A percentile compares a stretch with the other conserved stretches of the same genome.
phyloP scores from a whole-genome alignment of 2,329 filamentous ascomycete genomes.

The Exophiala lecanii-corni region DNA sequence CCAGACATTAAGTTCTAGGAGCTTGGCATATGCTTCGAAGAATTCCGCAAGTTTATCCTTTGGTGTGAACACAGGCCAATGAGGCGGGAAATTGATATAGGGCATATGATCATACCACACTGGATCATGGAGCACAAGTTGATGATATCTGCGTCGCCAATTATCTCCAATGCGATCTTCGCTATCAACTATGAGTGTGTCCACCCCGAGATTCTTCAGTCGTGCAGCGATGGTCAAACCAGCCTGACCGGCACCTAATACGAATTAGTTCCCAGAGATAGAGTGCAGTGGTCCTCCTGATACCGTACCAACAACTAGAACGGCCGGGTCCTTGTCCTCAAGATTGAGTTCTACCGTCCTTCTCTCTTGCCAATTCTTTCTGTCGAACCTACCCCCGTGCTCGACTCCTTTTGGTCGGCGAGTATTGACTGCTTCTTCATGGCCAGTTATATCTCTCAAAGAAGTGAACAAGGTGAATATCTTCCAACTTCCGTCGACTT shows the following conservation, averaged over 20 bases:
- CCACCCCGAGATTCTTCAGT: slow-evolving; percentile 55
- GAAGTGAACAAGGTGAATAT: slow-evolving; percentile 61
- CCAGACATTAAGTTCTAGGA: slow-evolving; percentile 68
- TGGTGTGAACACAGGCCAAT: slow-evolving; percentile 66
- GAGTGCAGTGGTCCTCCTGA: neutral
- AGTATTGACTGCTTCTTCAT: slow-evolving; percentile 47
- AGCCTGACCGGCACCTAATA: slow-evolving; percentile 54
- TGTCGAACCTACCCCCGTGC: slow-evolving; percentile 49
- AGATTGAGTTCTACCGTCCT: slow-evolving; percentile 48
- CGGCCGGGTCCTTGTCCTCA: slow-evolving; percentile 50
- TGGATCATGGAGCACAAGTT: slow-evolving; percentile 64
- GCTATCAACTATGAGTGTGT: slow-evolving; percentile 55
- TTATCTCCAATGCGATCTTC: slow-evolving; percentile 58
- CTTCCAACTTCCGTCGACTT: slow-evolving; percentile 50
- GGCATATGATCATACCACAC: slow-evolving; percentile 56
- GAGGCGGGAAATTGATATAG: slow-evolving; percentile 58
- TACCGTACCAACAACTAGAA: slow-evolving; percentile 56
- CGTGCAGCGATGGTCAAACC: slow-evolving; percentile 56
- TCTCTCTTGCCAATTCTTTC: slow-evolving; percentile 59
- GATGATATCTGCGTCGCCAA: slow-evolving; percentile 60
- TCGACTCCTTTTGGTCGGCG: slow-evolving; percentile 53
- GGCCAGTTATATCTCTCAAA: slow-evolving; percentile 50
- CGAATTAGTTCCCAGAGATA: neutral
- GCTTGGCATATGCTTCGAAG: slow-evolving; percentile 60
- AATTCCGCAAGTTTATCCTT: slow-evolving; percentile 68